Percentiles rank a stretch among this genome's conserved stretches.
phyloP scores from a whole-genome alignment of 2,329 filamentous ascomycete genomes.

The Myriosclerotinia scirpicola region DNA sequence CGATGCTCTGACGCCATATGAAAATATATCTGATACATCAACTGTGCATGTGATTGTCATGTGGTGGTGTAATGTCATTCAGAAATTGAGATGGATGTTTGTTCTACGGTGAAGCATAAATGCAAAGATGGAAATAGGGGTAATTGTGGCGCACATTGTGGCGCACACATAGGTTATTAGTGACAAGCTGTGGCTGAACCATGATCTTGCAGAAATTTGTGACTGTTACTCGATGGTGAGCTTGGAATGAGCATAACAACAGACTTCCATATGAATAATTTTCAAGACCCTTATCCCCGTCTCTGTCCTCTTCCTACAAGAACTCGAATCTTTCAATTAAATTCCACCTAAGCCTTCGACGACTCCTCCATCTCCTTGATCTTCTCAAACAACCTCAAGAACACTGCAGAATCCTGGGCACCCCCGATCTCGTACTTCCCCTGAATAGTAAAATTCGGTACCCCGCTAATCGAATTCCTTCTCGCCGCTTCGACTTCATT shows the following conservation, averaged over 20 bases:
- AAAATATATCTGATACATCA: background rate
- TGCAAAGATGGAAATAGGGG: background rate
- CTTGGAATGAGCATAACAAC: background rate
- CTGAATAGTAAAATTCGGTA: constrained; percentile 75
- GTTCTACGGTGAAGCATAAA: background rate
- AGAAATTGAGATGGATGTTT: background rate
- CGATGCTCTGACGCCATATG: background rate
- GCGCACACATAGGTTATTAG: background rate
- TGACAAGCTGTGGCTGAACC: background rate
- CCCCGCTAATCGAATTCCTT: constrained; percentile 59
- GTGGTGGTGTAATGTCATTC: background rate
- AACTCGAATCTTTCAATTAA: background rate
- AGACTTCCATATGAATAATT: background rate
- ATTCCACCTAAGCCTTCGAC: constrained; percentile 27
- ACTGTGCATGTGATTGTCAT: background rate
- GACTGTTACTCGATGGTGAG: background rate
- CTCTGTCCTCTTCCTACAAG: too few relatives aligned
- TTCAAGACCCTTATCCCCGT: background rate
- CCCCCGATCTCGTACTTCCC: constrained; percentile 65
- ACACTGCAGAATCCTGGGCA: constrained; percentile 67
- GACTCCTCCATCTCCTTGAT: constrained; percentile 43
- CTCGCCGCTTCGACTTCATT: constrained; percentile 40
- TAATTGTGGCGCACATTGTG: background rate
- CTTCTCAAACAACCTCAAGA: constrained; percentile 64
- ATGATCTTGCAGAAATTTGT: background rate